These are phyloP conservation scores for Calocybe indica DNA, from an alignment of 768 basidiomycete species.

Conservation along the genomic window DNA sequence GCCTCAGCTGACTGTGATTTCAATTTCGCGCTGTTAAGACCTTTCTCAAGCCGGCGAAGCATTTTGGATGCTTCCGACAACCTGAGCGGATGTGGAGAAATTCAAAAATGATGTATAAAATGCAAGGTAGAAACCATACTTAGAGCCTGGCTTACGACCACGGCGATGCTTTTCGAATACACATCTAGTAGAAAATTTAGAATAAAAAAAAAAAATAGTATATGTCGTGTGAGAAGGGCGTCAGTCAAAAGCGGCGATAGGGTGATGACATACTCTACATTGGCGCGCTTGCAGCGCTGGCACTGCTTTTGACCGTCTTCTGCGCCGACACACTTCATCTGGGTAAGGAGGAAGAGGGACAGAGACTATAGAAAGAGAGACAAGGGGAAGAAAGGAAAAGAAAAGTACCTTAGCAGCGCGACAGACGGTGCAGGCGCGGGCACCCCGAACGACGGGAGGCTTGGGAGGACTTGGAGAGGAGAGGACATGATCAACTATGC, in stretches of 20 bases:
- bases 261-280: conserved; percentile 52
- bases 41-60: conserved; percentile 82
- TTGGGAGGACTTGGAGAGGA: conserved; percentile 28
- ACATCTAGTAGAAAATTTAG: conserved; percentile 41
- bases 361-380: conserved; percentile 10
- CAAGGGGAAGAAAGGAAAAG: conserved; percentile 8
- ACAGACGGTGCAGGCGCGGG: conserved; percentile 78
- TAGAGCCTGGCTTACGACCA: conserved; percentile 85
- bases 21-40: conserved; percentile 69
- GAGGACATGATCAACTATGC: conserved; percentile 5
- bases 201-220: conserved; percentile 5
- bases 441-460: conserved; percentile 45
- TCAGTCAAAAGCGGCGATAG: conserved; percentile 2
- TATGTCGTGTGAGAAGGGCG: not conserved
- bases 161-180: conserved; percentile 87
- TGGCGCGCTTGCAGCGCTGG: conserved; percentile 79
- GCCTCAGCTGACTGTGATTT: conserved; percentile 48
- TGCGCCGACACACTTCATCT: conserved; percentile 93
- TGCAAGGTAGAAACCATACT: conserved; percentile 38
- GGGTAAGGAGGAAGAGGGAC: conserved; percentile 10
- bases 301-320: conserved; percentile 79
- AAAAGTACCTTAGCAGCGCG: conserved; percentile 67
- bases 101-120: too few relatives aligned
- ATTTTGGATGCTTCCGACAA: conserved; percentile 87
- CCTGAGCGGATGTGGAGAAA: conserved; percentile 28